Evolutionary conservation across 495 filamentous ascomycete genomes (phyloP).

Genomic region (Neurospora sp.): DNA sequence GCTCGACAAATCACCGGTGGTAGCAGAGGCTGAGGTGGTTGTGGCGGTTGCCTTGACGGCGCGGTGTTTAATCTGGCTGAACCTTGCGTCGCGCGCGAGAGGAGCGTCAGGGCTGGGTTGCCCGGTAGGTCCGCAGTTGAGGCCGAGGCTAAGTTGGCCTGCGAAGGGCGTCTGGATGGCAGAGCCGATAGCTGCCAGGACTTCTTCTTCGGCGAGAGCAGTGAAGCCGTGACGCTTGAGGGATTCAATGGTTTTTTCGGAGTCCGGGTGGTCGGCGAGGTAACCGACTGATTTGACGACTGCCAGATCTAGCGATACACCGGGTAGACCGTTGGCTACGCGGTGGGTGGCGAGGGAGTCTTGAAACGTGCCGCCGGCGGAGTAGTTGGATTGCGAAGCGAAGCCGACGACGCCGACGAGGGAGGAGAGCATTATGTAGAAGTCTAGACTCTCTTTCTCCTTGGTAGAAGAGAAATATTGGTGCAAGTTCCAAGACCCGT

Average conservation of each 20-base stretch:
- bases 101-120: not conserved
- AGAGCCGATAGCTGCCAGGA: conserved; percentile 13
- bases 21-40: not conserved
- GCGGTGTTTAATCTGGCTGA: conserved; percentile 9
- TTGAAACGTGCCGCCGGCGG: conserved; percentile 33
- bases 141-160: conserved; percentile 10
- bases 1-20: conserved; percentile 1
- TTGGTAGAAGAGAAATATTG: conserved; percentile 7
- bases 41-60: not conserved
- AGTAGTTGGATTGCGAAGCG: conserved; percentile 39
- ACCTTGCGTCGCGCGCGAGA: conserved; percentile 11
- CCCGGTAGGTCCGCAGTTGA: conserved; percentile 14
- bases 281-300: conserved; percentile 29
- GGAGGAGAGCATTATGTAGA: conserved; percentile 48
- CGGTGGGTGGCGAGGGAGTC: conserved; percentile 19
- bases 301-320: conserved; percentile 35
- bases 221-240: conserved; percentile 16
- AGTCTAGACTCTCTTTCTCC: conserved; percentile 27
- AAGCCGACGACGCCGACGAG: conserved; percentile 31
- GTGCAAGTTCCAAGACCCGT: conserved; percentile 44
- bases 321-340: conserved; percentile 16
- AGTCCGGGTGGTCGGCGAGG: conserved; percentile 14
- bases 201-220: conserved; percentile 11
- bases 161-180: conserved; percentile 17
- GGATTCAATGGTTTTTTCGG: conserved; percentile 9